Evolutionary conservation across 1,284 basidiomycete species (phyloP).

Genomic region (Cutaneotrichosporon curvatum): DNA sequence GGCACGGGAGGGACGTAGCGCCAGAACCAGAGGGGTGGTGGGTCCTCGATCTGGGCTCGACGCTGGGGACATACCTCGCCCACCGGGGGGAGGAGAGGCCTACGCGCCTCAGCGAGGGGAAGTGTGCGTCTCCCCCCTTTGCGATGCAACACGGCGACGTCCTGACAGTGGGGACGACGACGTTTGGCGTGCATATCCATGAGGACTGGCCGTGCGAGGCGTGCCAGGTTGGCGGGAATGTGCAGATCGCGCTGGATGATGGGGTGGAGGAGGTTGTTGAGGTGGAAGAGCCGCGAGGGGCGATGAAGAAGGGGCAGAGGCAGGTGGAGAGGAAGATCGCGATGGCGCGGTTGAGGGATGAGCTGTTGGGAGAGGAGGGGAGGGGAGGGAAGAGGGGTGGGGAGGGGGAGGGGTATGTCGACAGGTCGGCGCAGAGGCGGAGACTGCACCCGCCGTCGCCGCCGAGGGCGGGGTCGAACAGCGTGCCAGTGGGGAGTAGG

Average conservation of each 20-base stretch:
- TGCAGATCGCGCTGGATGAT: conserved; percentile 34
- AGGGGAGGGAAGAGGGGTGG: not conserved
- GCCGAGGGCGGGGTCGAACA: conserved; percentile 9
- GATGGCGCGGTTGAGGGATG: conserved; percentile 29
- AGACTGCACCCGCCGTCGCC: conserved; percentile 22
- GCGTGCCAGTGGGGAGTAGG: not conserved
- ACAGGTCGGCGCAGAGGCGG: conserved; percentile 39
- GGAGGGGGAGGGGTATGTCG: conserved; percentile 17
- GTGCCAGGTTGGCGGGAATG: conserved; percentile 28
- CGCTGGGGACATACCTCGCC: conserved; percentile 41
- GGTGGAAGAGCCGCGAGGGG: not conserved
- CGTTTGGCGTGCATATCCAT: conserved; percentile 38
- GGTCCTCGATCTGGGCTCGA: conserved; percentile 43
- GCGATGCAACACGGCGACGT: conserved; percentile 26
- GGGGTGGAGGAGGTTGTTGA: conserved; percentile 5
- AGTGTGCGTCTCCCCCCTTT: conserved; percentile 30
- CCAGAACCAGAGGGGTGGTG: conserved; percentile 29
- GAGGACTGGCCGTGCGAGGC: conserved; percentile 39
- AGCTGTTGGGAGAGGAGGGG: conserved; percentile 22
- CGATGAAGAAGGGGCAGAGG: conserved; percentile 1
- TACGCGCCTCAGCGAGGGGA: conserved; percentile 23
- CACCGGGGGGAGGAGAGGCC: conserved; percentile 12
- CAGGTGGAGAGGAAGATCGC: conserved; percentile 22
- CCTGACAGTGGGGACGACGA: conserved; percentile 35
- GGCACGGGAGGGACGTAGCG: conserved; percentile 1